Conservation (phyloP, 1,284 basidiomycete species). For the Mycena citricolor region DNA sequence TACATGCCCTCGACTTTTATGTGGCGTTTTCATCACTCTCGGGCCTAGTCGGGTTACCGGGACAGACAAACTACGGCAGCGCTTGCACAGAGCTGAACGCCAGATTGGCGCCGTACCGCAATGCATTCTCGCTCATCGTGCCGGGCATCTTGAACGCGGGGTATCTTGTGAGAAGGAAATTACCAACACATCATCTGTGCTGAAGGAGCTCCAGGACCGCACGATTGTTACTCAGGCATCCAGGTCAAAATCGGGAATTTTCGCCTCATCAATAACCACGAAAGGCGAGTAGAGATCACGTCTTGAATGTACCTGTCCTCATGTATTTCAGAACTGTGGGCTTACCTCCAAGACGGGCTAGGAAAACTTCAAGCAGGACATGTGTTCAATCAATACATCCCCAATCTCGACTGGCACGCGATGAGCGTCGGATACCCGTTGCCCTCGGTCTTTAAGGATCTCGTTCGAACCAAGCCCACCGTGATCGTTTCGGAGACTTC, state of each 20-base stretch:
- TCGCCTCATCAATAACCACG: no score
- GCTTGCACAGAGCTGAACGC: conserved; percentile 1
- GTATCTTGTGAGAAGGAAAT: conserved; percentile 4
- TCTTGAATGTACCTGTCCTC: no score
- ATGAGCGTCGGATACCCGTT: neutral
- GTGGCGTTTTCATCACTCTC: conserved; percentile 1
- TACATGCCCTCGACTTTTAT: conserved; percentile 1
- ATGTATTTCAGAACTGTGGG: conserved; percentile 11
- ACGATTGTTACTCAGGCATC: no score
- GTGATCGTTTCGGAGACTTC: no score
- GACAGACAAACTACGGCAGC: conserved; percentile 4
- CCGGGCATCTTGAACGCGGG: conserved; percentile 1
- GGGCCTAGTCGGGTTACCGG: conserved; percentile 1
- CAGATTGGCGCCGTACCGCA: neutral
- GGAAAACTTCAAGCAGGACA: conserved; percentile 4
- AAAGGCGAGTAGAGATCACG: no score
- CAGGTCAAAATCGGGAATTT: no score
- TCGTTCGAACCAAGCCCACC: no score
- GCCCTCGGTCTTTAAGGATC: neutral
- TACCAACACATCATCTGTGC: no score
- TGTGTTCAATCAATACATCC: conserved; percentile 12
- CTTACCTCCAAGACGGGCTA: conserved; percentile 5
- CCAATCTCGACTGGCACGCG: conserved; percentile 5
- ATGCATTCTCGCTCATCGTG: conserved; percentile 5
- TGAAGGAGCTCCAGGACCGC: no score